Evolutionary conservation across 2,329 filamentous ascomycete species (phyloP).

Genomic region (Colletotrichum viniferum): DNA sequence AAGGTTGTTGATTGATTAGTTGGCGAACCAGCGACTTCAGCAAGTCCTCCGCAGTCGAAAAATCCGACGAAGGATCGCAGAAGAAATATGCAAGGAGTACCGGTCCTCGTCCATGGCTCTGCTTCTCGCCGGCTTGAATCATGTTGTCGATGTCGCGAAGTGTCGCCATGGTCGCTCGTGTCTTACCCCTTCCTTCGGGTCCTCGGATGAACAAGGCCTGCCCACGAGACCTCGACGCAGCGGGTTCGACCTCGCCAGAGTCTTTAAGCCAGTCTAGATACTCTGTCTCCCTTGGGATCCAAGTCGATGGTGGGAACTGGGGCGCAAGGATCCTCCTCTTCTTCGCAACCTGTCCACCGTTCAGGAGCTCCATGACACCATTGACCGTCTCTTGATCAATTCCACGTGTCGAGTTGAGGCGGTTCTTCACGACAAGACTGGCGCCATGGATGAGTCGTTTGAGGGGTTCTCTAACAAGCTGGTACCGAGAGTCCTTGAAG

Average conservation of each 20-base stretch:
- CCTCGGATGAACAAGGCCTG: slow-evolving; percentile 45
- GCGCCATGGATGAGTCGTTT: slow-evolving; percentile 42
- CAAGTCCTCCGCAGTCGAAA: slow-evolving; percentile 42
- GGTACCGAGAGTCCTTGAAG: slow-evolving; percentile 40
- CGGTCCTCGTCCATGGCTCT: slow-evolving; percentile 27
- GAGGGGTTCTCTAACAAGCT: slow-evolving; percentile 39
- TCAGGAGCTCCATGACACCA: slow-evolving; percentile 34
- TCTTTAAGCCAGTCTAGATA: slow-evolving; percentile 39
- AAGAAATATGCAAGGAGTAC: slow-evolving; percentile 45
- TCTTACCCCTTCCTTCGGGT: slow-evolving; percentile 46
- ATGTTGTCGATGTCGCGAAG: slow-evolving; percentile 38
- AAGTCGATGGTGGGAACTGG: slow-evolving; percentile 37
- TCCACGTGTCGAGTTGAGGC: slow-evolving; percentile 39
- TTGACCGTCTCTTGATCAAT: slow-evolving; percentile 37
- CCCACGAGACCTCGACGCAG: slow-evolving; percentile 10
- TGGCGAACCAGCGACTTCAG: slow-evolving; percentile 44
- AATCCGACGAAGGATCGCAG: slow-evolving; percentile 41
- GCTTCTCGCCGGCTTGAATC: slow-evolving; percentile 21
- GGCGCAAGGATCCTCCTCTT: slow-evolving; percentile 35
- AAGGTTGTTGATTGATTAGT: slow-evolving; percentile 37
- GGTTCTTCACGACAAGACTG: slow-evolving; percentile 37
- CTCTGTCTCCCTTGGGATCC: slow-evolving; percentile 40
- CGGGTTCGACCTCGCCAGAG: neutral
- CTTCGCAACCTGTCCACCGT: slow-evolving; percentile 35
- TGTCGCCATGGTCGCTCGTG: slow-evolving; percentile 42